These are phyloP conservation scores for Chondrostereum purpureum DNA, from an alignment of 1,284 basidiomycete species.

Conservation along the genomic window DNA sequence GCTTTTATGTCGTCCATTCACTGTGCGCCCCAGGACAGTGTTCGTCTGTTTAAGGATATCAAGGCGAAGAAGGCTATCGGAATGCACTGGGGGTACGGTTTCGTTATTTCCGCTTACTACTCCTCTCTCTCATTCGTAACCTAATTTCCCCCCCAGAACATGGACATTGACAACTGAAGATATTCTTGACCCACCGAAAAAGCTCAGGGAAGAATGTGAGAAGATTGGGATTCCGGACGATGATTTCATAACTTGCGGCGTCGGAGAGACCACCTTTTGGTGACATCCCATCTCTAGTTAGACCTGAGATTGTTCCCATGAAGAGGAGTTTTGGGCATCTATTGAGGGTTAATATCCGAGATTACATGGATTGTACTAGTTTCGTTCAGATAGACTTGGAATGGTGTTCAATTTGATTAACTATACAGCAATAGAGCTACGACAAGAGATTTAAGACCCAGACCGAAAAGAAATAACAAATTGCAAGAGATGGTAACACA, in stretches of 20 bases:
- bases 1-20: conserved; percentile 41
- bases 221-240: conserved; percentile 12
- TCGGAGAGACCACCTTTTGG: conserved; percentile 15
- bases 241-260: conserved; percentile 14
- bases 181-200: conserved; percentile 14
- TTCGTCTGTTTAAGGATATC: conserved; percentile 47
- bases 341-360: too few relatives aligned
- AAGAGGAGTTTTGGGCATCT: too few relatives aligned
- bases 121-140: background rate
- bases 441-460: too few relatives aligned
- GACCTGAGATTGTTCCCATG: too few relatives aligned
- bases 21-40: conserved; percentile 41
- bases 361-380: too few relatives aligned
- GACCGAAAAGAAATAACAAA: too few relatives aligned
- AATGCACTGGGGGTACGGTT: conserved; percentile 49
- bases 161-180: conserved; percentile 15
- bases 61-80: conserved; percentile 38
- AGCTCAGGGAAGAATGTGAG: conserved; percentile 14
- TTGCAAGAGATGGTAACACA: too few relatives aligned
- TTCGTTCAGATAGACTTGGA: too few relatives aligned
- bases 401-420: too few relatives aligned
- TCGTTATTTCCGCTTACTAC: background rate
- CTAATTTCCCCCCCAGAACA: conserved; percentile 5
- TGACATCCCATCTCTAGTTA: too few relatives aligned
- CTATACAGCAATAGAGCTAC: too few relatives aligned